A percentile compares a stretch with the other conserved stretches of the same genome.
Conservation (phyloP, 2,329 filamentous ascomycete genomes). For the Ophiosphaerella herpotricha region DNA sequence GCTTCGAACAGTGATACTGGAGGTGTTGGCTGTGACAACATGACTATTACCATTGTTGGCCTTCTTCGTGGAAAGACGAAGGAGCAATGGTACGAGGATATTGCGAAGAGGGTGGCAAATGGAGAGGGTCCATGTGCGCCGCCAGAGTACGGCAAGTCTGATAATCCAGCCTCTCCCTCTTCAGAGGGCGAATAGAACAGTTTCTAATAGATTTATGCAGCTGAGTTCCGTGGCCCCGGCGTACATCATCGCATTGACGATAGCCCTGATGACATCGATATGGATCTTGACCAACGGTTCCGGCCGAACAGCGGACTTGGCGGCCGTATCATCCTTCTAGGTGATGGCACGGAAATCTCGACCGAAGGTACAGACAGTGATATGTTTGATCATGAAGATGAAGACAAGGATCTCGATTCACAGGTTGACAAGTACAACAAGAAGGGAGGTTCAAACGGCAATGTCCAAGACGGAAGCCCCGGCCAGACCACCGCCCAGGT, state of each 20-base stretch:
- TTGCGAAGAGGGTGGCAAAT: constrained; percentile 90
- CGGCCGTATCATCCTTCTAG: constrained; percentile 90
- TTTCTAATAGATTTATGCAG: constrained; percentile 47
- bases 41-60: constrained; percentile 94
- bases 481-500: constrained; percentile 27
- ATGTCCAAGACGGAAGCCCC: constrained; percentile 26
- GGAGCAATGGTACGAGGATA: constrained; percentile 98
- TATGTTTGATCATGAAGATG: constrained; percentile 90
- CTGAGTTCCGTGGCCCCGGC: constrained; percentile 57
- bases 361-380: constrained; percentile 88
- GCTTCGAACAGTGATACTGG: constrained; percentile 98
- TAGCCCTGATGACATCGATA: constrained; percentile 66
- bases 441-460: constrained; percentile 22
- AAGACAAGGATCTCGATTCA: constrained; percentile 81
- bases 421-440: constrained; percentile 71
- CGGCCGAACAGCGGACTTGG: constrained; percentile 65
- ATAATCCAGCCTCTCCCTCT: constrained; percentile 44
- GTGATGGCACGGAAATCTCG: constrained; percentile 90
- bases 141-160: constrained; percentile 95
- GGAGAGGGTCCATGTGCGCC: constrained; percentile 98
- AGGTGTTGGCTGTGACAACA: constrained; percentile 98
- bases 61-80: constrained; percentile 89
- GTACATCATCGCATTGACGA: constrained; percentile 57
- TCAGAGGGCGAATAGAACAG: constrained; percentile 39
- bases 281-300: constrained; percentile 71